Conservation (phyloP, 1,284 basidiomycete genomes). For the Trichosporon sp. region DNA sequence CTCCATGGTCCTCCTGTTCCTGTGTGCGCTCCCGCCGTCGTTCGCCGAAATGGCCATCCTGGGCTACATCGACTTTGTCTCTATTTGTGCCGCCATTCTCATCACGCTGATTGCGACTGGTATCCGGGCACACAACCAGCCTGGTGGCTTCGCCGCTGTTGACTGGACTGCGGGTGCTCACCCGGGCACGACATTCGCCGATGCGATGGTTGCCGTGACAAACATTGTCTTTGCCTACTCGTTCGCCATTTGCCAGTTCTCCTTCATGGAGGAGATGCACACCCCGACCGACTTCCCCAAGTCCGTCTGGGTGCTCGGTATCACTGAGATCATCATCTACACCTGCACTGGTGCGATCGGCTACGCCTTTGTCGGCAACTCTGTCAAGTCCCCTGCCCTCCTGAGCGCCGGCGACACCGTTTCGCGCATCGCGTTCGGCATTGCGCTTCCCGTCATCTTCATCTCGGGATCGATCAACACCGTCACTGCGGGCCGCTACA, state of each 20-base stretch:
- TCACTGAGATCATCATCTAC: constrained; percentile 25
- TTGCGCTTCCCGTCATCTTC: constrained; percentile 19
- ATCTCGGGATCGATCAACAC: constrained; percentile 18
- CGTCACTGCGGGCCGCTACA: constrained; percentile 11
- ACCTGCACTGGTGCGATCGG: constrained; percentile 30
- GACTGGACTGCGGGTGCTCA: constrained; percentile 29
- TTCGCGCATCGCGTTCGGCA: constrained; percentile 13
- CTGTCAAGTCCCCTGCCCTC: constrained; percentile 11
- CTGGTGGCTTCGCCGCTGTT: constrained; percentile 25
- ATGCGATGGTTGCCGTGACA: constrained; percentile 34
- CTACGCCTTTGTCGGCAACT: constrained; percentile 14
- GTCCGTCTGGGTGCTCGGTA: constrained; percentile 33
- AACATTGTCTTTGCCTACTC: constrained; percentile 34
- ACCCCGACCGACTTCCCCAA: constrained; percentile 22
- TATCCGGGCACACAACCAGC: constrained; percentile 12
- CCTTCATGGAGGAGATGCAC: constrained; percentile 21
- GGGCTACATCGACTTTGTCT: constrained; percentile 39
- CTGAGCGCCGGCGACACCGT: constrained; percentile 12
- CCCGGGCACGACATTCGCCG: constrained; percentile 25
- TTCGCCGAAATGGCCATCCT: constrained; percentile 30
- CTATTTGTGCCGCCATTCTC: constrained; percentile 26
- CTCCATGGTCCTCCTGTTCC: constrained; percentile 13
- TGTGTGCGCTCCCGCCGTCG: constrained; percentile 16
- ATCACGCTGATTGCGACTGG: constrained; percentile 36
- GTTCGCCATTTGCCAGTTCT: constrained; percentile 18